Evolutionary conservation across 352 stramenopile species (phyloP), one percentile per base, ranked within the genome.

Genomic region (Phytophthora ohioensis): DNA sequence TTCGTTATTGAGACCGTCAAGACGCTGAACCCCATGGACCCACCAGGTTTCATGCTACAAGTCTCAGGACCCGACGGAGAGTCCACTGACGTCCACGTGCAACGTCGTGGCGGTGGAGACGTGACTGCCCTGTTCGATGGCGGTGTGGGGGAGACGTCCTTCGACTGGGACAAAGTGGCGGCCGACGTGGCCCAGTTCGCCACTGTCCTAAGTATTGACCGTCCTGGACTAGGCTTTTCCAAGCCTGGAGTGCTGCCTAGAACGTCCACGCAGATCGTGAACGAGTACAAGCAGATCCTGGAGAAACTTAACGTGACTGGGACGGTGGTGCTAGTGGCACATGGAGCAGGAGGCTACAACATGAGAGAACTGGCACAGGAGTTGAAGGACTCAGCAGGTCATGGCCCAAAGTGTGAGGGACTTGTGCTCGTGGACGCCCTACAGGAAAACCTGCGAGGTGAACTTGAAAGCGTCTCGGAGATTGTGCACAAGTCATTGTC

Each of bases 131-230:
- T 95, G 38, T 66, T 95, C 11, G 87, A 95, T 42, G 87, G 87
- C 13, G 85, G 87, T 39, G 81, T 92, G 36, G 87, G 87, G n/a
- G 85, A 95, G 76, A 91, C 87, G 15, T 92, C 82, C 35, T 95
- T 95, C 64, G 87, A 95, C 64, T 95, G 85, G 83, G 85, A 92
- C 52, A 93, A 95, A 63, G 84, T 94, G 51, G 71, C 73, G 2
- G 67, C 67, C 13, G 53, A 89, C 39, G 71, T 91, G 39, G 70
- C 68, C 11, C 45, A 67, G 43, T 91, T 91, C 38, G 84, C 85
- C n/a, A 70, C 67, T 12, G 84, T 93, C 6, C 60, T 95, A 21
- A 74, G 69, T 34, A 87, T 95, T 3, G 87, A 95, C 49, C 85
- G 87, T 3, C 87, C 87, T 5, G 87, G 85, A n/a, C 64, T 95